Evolutionary conservation across 257 asterid species (phyloP), one percentile per base, ranked within the genome.

Genomic region (Jasminum sambac): DNA sequence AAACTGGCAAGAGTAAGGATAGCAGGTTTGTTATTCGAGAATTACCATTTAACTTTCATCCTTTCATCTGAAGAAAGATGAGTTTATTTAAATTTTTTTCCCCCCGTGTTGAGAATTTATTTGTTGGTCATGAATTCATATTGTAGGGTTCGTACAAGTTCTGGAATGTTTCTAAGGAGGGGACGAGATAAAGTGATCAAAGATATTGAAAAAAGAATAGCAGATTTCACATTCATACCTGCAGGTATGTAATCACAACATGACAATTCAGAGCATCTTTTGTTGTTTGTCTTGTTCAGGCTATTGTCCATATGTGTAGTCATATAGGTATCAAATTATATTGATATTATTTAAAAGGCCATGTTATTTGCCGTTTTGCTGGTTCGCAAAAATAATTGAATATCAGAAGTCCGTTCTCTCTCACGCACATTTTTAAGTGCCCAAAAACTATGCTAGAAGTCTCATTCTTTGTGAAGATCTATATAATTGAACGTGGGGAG

Each of bases 81-180:
- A 30, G 61, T 60, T 14, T 71, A 38, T 25, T 41, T 60, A n/a
- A n/a, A n/a, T 30, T 30, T 30, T 30, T 30, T 30, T 30, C 19
- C 0, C 43, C 38, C 13, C 2, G n/a, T 72, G 39, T 50, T 37
- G 9, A 69, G 25, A n/a, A 46, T 0, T 14, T 73, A 13, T 8
- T 39, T 65, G 70, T 72, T 66, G 70, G 75, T 62, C 36, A 70
- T 42, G 10, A 7, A 64, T n/a, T 68, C 34, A 42, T 68, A 21
- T 83, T 74, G 39, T 78, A 93, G 97, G 89, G 95, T 84, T 46
- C 98, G 98, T 17, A 93, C 97, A 65, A 93, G 92, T 73, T 85
- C 89, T 14, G 96, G 95, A 60, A 86, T 78, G 85, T 89, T 86
- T 78, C 78, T 91, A 71, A 77, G 76, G 68, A 86, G 94, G 75